These are phyloP conservation scores for Odontarrhena argentea DNA, from an alignment of 345 rosid species.

Conservation along the genomic window DNA sequence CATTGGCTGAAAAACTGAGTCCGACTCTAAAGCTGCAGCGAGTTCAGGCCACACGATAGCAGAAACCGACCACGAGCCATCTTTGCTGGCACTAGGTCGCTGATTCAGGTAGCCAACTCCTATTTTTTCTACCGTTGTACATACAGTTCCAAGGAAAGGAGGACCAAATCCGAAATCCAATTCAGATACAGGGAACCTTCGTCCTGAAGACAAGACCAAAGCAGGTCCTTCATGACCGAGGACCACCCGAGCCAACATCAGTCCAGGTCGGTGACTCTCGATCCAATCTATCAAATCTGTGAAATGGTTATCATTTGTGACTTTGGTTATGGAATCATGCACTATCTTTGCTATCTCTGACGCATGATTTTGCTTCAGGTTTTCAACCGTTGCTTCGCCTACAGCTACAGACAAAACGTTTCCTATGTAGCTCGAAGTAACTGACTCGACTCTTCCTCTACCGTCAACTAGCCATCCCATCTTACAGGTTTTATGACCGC, in stretches of 20 bases:
- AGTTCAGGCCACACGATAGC: slow-evolving; percentile 79
- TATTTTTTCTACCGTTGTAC: slow-evolving; percentile 59
- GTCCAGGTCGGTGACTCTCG: slow-evolving; percentile 80
- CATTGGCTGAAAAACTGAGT: slow-evolving; percentile 76
- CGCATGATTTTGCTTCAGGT: slow-evolving; percentile 52
- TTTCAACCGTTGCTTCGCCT: slow-evolving; percentile 58
- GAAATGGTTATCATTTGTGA: slow-evolving; percentile 64
- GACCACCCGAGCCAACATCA: slow-evolving; percentile 67
- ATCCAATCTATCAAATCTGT: slow-evolving; percentile 84
- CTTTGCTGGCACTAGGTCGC: slow-evolving; percentile 64
- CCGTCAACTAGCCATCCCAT: slow-evolving; percentile 96
- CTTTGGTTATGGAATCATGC: slow-evolving; percentile 60
- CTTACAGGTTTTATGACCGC: slow-evolving; percentile 57
- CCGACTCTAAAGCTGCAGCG: slow-evolving; percentile 68
- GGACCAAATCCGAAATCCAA: slow-evolving; percentile 79
- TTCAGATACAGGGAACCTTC: slow-evolving; percentile 70
- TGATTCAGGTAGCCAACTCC: slow-evolving; percentile 84
- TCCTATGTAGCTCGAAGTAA: slow-evolving; percentile 67
- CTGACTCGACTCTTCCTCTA: slow-evolving; percentile 48
- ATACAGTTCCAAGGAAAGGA: slow-evolving; percentile 65
- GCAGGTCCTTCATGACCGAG: slow-evolving; percentile 75
- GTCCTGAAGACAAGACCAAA: slow-evolving; percentile 75
- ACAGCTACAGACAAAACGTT: slow-evolving; percentile 72
- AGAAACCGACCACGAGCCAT: slow-evolving; percentile 80
- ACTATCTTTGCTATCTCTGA: slow-evolving; percentile 60